Conservation (phyloP, 441 rosid genomes). For the Manihot esculenta region DNA sequence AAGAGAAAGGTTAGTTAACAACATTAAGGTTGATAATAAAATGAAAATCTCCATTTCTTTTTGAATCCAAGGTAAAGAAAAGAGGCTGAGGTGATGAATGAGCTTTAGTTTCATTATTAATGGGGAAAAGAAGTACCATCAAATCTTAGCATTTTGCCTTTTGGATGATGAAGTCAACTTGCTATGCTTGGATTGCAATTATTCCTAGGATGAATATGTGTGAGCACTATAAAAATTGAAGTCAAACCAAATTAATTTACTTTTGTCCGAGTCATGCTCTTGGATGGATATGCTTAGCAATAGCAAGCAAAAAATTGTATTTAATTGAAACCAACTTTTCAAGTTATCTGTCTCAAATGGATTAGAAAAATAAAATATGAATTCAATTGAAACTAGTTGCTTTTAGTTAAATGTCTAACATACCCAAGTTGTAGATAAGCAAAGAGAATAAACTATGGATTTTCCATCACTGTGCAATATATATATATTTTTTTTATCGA, state of each 20-base stretch:
- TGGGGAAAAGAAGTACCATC: neutral
- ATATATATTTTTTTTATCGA: too few species aligned
- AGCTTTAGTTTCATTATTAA: neutral
- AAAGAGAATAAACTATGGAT: too few species aligned
- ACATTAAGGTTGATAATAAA: conserved; percentile 16
- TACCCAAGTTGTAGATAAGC: too few species aligned
- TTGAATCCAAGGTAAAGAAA: neutral
- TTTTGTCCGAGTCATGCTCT: too few species aligned
- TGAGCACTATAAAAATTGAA: neutral
- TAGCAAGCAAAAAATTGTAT: too few species aligned
- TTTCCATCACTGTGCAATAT: too few species aligned
- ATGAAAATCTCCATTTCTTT: conserved; percentile 5
- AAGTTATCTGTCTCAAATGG: neutral
- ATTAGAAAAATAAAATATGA: neutral
- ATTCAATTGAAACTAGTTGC: neutral
- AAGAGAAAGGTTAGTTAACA: conserved; percentile 12
- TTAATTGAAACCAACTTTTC: conserved; percentile 7
- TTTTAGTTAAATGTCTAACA: neutral
- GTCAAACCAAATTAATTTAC: conserved; percentile 6
- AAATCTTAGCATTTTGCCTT: neutral
- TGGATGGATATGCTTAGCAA: neutral
- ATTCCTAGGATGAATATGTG: neutral
- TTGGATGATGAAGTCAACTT: neutral
- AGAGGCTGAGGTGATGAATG: neutral
- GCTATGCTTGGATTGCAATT: neutral